Base-by-base conservation (phyloP, 1,139 yeast genomes). In the Taphrina sp. region DNA sequence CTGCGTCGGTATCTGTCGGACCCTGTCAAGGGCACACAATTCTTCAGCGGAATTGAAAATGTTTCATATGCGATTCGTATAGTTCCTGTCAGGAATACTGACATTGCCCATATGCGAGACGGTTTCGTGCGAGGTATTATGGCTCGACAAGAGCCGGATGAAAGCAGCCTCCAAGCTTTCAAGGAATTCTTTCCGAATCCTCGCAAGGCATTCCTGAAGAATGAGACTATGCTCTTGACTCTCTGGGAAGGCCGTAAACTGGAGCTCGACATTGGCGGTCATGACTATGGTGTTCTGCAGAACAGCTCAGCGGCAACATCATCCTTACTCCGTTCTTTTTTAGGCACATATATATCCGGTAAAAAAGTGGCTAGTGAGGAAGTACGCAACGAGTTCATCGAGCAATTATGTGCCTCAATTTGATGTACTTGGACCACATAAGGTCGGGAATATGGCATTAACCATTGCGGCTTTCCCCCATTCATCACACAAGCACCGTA, bases 31-130 rank as follows among this genome's bases (percentile, higher is more conserved):
- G 79, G 94, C 1, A 72, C 74, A 5, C 74, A 76, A 3, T 66
- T 86, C 20, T 69, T 87, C 22, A 74, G 77, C 20, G 73, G 76
- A 54, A 70, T 89, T 43, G 68, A 88, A 43, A 80, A 78, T 44
- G 77, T 85, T 20, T 76, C 80, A 58, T 75, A 88, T 63, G 74
- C 82, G 46, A 82, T 88, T 33, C 75, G 95, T 61, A 82, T 92
- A 61, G 82, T 85, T 17, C 96, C 98, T 0, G 82, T 85, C 8
- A 78, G 95, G 66, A 87, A 85, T 67, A 90, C 97, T 1, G 96
- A 90, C 69, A 87, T 85, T 69, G 81, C 81, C 61, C 97, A 92
- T 68, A 71, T 92, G 67, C 79, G 85, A 63, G 97, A 92, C 66
- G 97, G 97, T 0, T 79, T 92, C 61, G 80, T 88, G 57, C 84